Conservation (phyloP, 2,329 filamentous ascomycete species). For the Pseudogymnoascus sp. region DNA sequence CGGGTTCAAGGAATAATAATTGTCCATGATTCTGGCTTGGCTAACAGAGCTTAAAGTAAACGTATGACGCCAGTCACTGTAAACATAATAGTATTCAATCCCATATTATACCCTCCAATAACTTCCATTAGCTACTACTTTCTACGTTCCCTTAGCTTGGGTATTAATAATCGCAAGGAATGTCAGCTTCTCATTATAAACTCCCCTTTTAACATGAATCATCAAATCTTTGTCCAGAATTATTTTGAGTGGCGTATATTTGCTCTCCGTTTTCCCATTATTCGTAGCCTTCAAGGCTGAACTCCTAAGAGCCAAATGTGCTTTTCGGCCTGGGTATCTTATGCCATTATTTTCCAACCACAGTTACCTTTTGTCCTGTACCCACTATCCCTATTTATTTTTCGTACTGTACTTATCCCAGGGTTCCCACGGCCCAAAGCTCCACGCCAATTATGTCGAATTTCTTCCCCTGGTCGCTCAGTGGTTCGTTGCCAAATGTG, state of each 20-base stretch:
- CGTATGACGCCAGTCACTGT: neutral
- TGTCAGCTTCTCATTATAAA: neutral
- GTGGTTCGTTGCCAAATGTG: slow-evolving; percentile 88
- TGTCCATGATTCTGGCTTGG: neutral
- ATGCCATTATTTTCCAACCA: neutral
- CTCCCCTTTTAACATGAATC: neutral
- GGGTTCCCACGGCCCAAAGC: slow-evolving; percentile 50
- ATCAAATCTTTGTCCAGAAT: neutral
- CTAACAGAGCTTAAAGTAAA: neutral
- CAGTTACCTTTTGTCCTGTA: neutral
- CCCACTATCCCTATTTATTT: neutral
- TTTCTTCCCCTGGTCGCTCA: slow-evolving; percentile 87
- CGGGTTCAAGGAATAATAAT: neutral
- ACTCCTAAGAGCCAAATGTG: neutral
- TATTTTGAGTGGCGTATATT: slow-evolving; percentile 5
- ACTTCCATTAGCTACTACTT: neutral
- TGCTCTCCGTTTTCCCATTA: neutral
- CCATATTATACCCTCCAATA: neutral
- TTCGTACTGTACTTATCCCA: slow-evolving; percentile 1
- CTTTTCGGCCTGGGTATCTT: neutral
- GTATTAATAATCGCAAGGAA: neutral
- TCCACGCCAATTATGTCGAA: slow-evolving; percentile 89
- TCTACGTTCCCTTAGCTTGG: neutral
- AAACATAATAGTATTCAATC: neutral
- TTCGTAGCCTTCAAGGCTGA: neutral